These are phyloP conservation scores for Entelexis sorbosivorans DNA, from an alignment of 1,139 yeast species.

Conservation along the genomic window DNA sequence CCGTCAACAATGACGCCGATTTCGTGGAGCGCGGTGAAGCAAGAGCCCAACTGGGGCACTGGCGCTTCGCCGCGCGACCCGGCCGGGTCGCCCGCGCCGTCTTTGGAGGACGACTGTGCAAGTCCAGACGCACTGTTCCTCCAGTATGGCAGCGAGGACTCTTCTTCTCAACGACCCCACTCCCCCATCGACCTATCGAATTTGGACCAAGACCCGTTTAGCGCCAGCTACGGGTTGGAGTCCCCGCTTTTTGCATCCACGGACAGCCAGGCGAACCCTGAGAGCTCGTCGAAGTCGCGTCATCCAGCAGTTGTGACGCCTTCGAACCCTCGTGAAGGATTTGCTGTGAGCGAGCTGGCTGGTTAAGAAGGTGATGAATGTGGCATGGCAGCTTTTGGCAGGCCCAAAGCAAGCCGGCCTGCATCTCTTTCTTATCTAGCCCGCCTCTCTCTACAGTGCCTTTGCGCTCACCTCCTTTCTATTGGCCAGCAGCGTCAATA, in stretches of 20 bases:
- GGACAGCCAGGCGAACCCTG: constrained; percentile 15
- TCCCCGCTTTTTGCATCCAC: constrained; percentile 14
- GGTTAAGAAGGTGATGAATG: no score
- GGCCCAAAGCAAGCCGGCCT: constrained; percentile 6
- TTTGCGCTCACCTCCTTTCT: constrained; percentile 18
- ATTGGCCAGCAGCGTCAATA: constrained; percentile 38
- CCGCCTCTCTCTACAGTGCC: background rate
- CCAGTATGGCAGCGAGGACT: constrained; percentile 13
- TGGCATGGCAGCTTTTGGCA: constrained; percentile 8
- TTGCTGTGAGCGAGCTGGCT: background rate
- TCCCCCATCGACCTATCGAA: constrained; percentile 8
- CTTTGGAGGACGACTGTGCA: constrained; percentile 22
- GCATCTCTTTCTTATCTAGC: background rate
- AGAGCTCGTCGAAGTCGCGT: constrained; percentile 31
- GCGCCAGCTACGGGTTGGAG: constrained; percentile 20
- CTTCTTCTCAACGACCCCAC: constrained; percentile 11
- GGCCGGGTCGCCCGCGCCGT: constrained; percentile 21
- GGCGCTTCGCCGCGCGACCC: background rate
- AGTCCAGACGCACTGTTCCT: constrained; percentile 20
- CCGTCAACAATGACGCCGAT: background rate
- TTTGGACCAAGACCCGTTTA: constrained; percentile 11
- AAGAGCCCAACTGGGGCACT: background rate
- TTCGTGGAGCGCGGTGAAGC: background rate
- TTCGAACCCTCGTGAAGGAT: background rate
- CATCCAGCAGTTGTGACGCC: constrained; percentile 39